Percentiles rank a stretch among this genome's conserved stretches.
Evolutionary conservation across 179 eudicot genomes (phyloP).

Genomic region (Corrigiola litoralis): DNA sequence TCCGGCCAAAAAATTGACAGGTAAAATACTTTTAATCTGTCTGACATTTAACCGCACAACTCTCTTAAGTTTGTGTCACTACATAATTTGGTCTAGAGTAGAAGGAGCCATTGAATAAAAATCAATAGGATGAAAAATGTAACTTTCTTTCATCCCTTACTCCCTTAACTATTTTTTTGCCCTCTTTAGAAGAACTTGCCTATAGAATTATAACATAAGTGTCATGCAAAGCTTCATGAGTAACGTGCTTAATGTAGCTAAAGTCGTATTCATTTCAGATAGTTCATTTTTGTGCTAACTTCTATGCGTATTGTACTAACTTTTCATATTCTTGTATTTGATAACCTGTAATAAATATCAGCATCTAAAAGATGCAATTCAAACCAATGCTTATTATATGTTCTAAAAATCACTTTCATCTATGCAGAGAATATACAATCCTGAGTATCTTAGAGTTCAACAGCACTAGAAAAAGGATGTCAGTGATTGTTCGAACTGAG

Average conservation of each 20-base stretch:
- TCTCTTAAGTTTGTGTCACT: not conserved
- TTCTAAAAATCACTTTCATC: slow-evolving; percentile 6
- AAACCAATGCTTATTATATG: not conserved
- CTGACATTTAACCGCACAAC: not conserved
- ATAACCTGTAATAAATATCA: not conserved
- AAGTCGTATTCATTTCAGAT: no score
- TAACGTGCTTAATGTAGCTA: no score
- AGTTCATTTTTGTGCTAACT: no score
- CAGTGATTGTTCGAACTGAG: slow-evolving; percentile 59
- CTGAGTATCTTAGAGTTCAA: slow-evolving; percentile 63
- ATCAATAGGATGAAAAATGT: no score
- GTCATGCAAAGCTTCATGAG: no score
- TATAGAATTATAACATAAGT: no score
- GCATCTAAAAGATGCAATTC: not conserved
- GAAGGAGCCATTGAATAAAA: no score
- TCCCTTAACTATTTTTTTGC: no score
- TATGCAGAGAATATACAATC: slow-evolving; percentile 39
- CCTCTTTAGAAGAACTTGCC: no score
- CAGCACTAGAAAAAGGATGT: slow-evolving; percentile 67
- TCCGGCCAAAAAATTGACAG: slow-evolving; percentile 56
- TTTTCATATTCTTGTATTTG: not conserved
- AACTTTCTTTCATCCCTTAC: no score
- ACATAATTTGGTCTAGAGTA: no score
- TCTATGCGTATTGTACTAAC: no score
- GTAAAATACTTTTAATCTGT: slow-evolving; percentile 30